A percentile compares a stretch with the other conserved stretches of the same genome.
phyloP scores from a whole-genome alignment of 345 rosid species.

The Hibiscus trionum region DNA sequence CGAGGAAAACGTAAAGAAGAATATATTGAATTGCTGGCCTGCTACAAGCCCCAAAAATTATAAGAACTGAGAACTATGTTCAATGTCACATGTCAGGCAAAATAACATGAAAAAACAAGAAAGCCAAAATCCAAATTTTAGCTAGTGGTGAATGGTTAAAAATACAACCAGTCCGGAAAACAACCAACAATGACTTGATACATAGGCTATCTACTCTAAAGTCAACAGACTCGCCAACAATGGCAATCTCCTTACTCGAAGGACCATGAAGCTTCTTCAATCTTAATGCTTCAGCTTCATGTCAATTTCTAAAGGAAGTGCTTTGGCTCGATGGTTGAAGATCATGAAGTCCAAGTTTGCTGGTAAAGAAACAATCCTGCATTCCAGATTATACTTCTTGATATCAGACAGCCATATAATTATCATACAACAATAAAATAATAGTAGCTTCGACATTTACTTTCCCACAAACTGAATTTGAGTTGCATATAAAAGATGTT shows the following conservation, averaged over 20 bases:
- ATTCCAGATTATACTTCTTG: constrained; percentile 12
- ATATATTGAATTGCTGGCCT: not conserved
- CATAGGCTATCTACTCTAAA: not conserved
- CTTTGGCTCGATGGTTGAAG: constrained; percentile 59
- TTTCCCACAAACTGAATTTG: not conserved
- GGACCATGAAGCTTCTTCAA: not conserved
- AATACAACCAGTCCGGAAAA: not conserved
- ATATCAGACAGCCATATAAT: not conserved
- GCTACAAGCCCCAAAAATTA: not conserved
- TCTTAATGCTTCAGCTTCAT: constrained; percentile 43
- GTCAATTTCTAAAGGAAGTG: constrained; percentile 27
- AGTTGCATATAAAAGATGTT: not conserved
- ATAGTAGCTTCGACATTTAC: not conserved
- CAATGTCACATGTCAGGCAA: not conserved
- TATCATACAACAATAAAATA: not conserved
- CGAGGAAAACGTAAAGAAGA: not conserved
- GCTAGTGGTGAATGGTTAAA: not conserved
- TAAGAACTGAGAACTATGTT: not conserved
- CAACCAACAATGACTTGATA: not conserved
- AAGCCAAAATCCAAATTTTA: not conserved
- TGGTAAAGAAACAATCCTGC: constrained; percentile 83
- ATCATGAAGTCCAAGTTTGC: constrained; percentile 82
- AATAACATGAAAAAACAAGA: not conserved
- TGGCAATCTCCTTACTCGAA: not conserved
- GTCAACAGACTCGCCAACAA: not conserved